Evolutionary conservation across 148 eudicot genomes (phyloP), one percentile per base, ranked within the genome.

Genomic region (Pharnaceum exiguum): DNA sequence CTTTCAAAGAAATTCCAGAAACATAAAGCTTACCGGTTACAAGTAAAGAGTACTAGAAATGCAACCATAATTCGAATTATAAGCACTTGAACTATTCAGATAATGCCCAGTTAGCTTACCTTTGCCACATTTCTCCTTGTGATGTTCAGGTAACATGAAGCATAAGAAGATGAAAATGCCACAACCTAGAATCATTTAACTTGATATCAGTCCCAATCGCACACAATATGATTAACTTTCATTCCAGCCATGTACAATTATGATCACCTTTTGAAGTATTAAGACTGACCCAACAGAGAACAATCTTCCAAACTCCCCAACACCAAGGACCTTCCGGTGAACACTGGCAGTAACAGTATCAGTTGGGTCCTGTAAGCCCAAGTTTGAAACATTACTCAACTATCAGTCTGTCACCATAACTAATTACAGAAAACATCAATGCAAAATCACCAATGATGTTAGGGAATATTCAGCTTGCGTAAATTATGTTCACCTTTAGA

Each of bases 361-460:
- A 4, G 96, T 81, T 27, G 90, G 95, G 72, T 91, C 98, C 98
- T 87, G 56, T 38, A 68, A 42, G 33, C 16, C 57, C 58, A 67
- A 71, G 8, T 19, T 19, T 15, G 27, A 49, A 12, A 28, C 3
- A 27, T 11, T 17, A 12, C 24, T 53, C 30, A 3, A 52, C n/a
- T 6, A n/a, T 16, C 46, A 23, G 24, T 6, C 43, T 16, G 13
- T 25, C 12, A 10, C 10, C 16, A 48, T 16, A 1, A 21, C 18
- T n/a, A 68, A 44, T 13, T 9, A 17, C 24, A 16, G 26, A 8
- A 12, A n/a, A 60, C 17, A 44, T n/a, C 19, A 27, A 27, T 43
- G 10, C 22, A 24, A 32, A 2, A 31, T 13, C 7, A 28, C 8
- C 19, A 21, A n/a, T n/a, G n/a, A n/a, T n/a, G n/a, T n/a, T n/a